phyloP scores from a whole-genome alignment of 352 stramenopile genomes.

The Thalassiosira exigua region DNA sequence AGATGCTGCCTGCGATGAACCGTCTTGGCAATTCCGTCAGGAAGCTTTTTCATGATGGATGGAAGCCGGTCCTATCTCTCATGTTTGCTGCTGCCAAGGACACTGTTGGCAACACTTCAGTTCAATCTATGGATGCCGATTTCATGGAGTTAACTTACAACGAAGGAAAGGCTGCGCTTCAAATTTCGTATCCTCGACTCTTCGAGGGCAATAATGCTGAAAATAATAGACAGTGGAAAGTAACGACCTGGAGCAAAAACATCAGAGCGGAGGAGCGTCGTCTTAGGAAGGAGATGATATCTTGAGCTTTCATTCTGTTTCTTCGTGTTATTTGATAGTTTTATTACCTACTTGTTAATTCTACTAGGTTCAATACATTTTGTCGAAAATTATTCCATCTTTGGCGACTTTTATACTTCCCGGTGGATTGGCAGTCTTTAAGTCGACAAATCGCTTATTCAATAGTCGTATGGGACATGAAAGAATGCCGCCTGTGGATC shows the following conservation, averaged over 20 bases:
- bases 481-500: too few relatives aligned
- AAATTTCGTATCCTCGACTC: not conserved
- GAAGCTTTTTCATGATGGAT: not conserved
- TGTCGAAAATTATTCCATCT: too few relatives aligned
- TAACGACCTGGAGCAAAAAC: not conserved
- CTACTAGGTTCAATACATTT: too few relatives aligned
- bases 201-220: not conserved
- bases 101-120: not conserved
- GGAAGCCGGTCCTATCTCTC: not conserved
- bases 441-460: too few relatives aligned
- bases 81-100: not conserved
- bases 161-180: not conserved
- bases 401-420: too few relatives aligned
- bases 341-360: too few relatives aligned
- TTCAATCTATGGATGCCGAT: not conserved
- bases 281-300: too few relatives aligned
- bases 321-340: too few relatives aligned
- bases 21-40: not conserved
- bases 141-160: not conserved
- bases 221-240: not conserved
- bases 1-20: not conserved
- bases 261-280: too few relatives aligned
- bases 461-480: too few relatives aligned
- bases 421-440: too few relatives aligned
- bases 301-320: too few relatives aligned